Evolutionary conservation across 345 rosid genomes (phyloP).

Genomic region (Diplotaxis tenuifolia): DNA sequence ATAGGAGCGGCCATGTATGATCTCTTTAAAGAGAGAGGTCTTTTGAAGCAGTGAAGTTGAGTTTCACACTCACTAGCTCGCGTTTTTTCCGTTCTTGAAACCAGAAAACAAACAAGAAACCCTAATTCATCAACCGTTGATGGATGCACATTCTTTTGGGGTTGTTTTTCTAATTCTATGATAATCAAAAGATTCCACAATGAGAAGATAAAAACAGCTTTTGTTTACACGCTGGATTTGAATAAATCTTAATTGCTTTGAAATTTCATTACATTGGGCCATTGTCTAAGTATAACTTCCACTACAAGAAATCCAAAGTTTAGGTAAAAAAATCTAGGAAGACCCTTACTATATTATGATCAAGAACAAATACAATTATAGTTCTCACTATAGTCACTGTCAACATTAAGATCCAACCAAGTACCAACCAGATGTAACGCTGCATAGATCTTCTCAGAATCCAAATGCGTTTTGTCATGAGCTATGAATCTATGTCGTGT

Average conservation of each 20-base stretch:
- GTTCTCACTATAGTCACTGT: background rate
- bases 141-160: background rate
- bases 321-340: too few species aligned
- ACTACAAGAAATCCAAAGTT: background rate
- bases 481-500: conserved; percentile 61
- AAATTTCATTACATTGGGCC: background rate
- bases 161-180: background rate
- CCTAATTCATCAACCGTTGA: background rate
- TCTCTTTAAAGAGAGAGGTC: conserved; percentile 80
- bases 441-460: conserved; percentile 40
- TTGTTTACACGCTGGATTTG: background rate
- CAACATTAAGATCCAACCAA: conserved; percentile 48
- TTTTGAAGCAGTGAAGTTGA: conserved; percentile 43
- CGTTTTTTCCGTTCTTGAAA: conserved; percentile 1
- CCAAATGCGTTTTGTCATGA: conserved; percentile 57
- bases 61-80: conserved; percentile 24
- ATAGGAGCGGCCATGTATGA: conserved; percentile 81
- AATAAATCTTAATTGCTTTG: background rate
- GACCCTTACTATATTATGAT: background rate
- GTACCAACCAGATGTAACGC: conserved; percentile 43
- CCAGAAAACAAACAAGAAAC: background rate
- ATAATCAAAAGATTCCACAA: background rate
- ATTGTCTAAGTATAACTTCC: background rate
- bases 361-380: background rate
- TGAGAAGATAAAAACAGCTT: background rate